A percentile compares a stretch with the other conserved stretches of the same genome.
phyloP scores from a whole-genome alignment of 805 yeast genomes.

The Candida silvicultrix region DNA sequence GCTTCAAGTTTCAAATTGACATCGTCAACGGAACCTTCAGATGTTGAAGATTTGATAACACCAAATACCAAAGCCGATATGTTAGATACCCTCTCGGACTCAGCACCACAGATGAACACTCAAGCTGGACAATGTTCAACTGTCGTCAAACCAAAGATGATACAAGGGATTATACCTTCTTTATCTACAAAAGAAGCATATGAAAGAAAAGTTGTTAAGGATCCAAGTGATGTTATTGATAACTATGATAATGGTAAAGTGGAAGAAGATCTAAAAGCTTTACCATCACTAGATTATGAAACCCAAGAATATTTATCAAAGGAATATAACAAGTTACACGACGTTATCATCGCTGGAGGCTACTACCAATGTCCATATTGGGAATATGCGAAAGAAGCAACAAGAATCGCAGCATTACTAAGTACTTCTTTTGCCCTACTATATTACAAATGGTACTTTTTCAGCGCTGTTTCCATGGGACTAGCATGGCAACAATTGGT shows the following conservation, averaged over 20 bases:
- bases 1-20: conserved; percentile 2
- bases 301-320: conserved; percentile 55
- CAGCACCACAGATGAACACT: conserved; percentile 10
- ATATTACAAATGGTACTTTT: conserved; percentile 34
- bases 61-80: too few relatives aligned
- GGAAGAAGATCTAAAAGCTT: conserved; percentile 43
- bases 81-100: too few relatives aligned
- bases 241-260: conserved; percentile 53
- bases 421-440: conserved; percentile 43
- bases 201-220: conserved; percentile 34
- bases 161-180: conserved; percentile 39
- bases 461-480: conserved; percentile 65
- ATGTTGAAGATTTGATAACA: conserved; percentile 11
- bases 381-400: conserved; percentile 63
- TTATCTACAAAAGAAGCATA: conserved; percentile 26
- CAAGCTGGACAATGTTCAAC: conserved; percentile 36
- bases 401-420: conserved; percentile 52
- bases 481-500: conserved; percentile 86
- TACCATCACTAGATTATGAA: conserved; percentile 61
- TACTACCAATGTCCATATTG: conserved; percentile 69
- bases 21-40: conserved; percentile 13
- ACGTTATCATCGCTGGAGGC: conserved; percentile 46
- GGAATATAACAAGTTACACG: conserved; percentile 58
- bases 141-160: conserved; percentile 42
- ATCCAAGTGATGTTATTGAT: conserved; percentile 47